phyloP scores from a whole-genome alignment of 2,329 filamentous ascomycete genomes.

The Xenosphaeropsis pyriputrescens region DNA sequence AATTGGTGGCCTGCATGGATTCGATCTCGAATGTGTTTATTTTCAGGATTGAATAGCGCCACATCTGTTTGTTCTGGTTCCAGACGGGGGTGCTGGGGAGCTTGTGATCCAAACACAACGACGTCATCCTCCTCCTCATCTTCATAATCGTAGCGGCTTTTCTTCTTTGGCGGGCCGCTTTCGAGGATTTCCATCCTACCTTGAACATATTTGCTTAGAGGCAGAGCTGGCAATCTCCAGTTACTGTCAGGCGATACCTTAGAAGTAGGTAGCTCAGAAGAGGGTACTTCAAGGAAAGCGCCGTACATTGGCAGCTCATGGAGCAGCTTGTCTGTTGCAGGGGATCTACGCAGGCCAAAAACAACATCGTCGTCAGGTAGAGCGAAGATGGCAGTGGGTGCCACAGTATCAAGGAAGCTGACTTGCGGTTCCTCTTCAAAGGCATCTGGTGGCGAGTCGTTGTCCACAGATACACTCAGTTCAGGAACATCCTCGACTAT shows the following conservation, averaged over 20 bases:
- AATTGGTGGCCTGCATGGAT: constrained; percentile 88
- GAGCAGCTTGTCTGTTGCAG: constrained; percentile 61
- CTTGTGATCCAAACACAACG: constrained; percentile 15
- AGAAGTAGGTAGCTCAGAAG: constrained; percentile 38
- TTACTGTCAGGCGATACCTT: constrained; percentile 52
- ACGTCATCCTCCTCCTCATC: constrained; percentile 54
- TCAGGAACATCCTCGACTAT: constrained; percentile 41
- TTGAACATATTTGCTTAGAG: constrained; percentile 75
- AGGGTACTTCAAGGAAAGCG: constrained; percentile 42
- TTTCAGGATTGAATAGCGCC: constrained; percentile 78
- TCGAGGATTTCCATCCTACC: constrained; percentile 61
- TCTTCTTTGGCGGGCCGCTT: constrained; percentile 54
- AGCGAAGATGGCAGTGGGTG: constrained; percentile 71
- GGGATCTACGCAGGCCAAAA: constrained; percentile 61
- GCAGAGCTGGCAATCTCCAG: constrained; percentile 66
- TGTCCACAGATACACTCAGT: constrained; percentile 47
- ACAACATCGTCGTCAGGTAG: constrained; percentile 71
- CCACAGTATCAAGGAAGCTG: constrained; percentile 26
- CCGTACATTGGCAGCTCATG: constrained; percentile 72
- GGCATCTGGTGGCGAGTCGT: constrained; percentile 35
- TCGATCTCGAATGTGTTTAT: constrained; percentile 78
- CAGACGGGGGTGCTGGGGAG: constrained; percentile 25
- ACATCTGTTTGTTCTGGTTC: constrained; percentile 61
- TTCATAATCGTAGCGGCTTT: constrained; percentile 69
- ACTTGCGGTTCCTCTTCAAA: constrained; percentile 18